phyloP scores from a whole-genome alignment of 805 yeast genomes.

The Saturnispora mendoncae region DNA sequence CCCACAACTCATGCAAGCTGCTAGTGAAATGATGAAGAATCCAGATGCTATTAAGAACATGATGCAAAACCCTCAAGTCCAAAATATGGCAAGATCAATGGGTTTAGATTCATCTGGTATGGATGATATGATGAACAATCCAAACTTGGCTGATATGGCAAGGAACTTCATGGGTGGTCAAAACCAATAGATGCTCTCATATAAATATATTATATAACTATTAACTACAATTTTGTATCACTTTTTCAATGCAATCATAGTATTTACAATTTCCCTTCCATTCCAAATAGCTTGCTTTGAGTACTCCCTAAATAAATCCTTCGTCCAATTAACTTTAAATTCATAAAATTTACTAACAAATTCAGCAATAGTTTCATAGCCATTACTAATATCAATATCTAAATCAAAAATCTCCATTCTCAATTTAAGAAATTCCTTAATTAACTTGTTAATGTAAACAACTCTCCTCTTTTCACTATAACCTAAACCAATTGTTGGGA shows the following conservation, averaged over 20 bases:
- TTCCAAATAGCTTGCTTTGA: constrained; percentile 19
- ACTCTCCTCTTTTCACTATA: constrained; percentile 45
- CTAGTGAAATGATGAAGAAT: constrained; percentile 79
- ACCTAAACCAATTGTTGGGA: constrained; percentile 10
- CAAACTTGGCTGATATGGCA: constrained; percentile 66
- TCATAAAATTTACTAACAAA: constrained; percentile 51
- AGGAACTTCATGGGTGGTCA: constrained; percentile 50
- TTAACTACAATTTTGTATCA: neutral
- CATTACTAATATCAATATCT: constrained; percentile 38
- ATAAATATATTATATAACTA: constrained; percentile 4
- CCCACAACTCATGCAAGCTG: constrained; percentile 85
- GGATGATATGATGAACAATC: constrained; percentile 70
- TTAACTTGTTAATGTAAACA: constrained; percentile 36
- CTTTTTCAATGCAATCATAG: neutral
- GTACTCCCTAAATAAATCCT: constrained; percentile 30
- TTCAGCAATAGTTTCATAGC: constrained; percentile 57
- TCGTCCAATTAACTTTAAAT: constrained; percentile 37
- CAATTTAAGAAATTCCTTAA: constrained; percentile 33
- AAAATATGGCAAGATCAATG: constrained; percentile 74
- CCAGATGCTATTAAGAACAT: constrained; percentile 67
- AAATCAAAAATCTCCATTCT: constrained; percentile 35
- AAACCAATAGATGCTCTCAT: neutral
- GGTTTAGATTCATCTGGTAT: constrained; percentile 57
- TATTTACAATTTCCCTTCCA: neutral
- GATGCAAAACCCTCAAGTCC: constrained; percentile 84